phyloP scores from a whole-genome alignment of 164 flowering plant species.

The Kingdonia uniflora region DNA sequence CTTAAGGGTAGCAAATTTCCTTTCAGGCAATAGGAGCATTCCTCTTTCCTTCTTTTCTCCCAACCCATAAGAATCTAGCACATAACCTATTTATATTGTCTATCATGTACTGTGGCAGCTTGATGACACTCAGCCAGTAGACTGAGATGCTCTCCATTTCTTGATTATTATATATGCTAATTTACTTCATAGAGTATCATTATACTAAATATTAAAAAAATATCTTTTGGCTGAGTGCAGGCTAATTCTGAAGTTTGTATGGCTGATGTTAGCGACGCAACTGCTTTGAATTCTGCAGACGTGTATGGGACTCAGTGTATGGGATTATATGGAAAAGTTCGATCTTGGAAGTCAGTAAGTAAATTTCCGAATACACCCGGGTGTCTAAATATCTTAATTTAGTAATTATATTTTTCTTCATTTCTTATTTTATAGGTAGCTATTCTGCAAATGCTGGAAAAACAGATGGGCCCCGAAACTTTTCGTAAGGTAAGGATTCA shows the following conservation, averaged over 20 bases:
- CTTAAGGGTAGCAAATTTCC: no score
- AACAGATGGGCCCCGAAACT: constrained; percentile 97
- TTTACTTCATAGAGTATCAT: no score
- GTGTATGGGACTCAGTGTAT: constrained; percentile 79
- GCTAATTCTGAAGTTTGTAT: constrained; percentile 88
- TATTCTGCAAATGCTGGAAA: constrained; percentile 92
- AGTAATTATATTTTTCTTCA: constrained; percentile 1
- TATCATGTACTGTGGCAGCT: no score
- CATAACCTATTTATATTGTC: no score
- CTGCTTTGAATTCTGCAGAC: constrained; percentile 66
- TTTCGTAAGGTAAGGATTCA: constrained; percentile 78
- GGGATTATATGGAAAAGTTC: constrained; percentile 79
- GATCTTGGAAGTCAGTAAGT: constrained; percentile 97
- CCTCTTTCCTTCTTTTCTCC: no score
- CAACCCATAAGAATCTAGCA: no score
- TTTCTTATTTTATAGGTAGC: constrained; percentile 51
- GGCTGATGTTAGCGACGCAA: constrained; percentile 80
- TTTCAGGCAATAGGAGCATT: no score
- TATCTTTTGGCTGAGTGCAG: constrained; percentile 22
- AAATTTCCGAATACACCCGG: constrained; percentile 1
- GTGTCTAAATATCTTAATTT: background rate
- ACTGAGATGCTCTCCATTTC: no score
- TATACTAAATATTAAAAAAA: no score
- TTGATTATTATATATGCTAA: no score
- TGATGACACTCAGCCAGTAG: no score